Conservation (phyloP, 805 yeast genomes). For the Saturnispora besseyi region DNA sequence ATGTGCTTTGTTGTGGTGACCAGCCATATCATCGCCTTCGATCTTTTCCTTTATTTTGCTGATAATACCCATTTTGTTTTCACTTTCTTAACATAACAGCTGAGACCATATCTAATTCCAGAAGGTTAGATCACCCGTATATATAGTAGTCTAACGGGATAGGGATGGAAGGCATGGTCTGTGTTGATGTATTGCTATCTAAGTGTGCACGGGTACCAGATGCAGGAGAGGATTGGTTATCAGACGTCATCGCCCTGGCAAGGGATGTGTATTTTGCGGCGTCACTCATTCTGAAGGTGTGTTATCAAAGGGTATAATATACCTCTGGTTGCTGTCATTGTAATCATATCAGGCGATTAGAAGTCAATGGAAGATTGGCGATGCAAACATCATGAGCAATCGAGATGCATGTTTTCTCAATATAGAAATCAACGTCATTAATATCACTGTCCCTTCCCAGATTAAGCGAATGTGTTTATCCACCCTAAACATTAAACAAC, state of each 20-base stretch:
- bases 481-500: not conserved
- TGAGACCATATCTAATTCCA: too few species aligned
- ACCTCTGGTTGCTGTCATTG: not conserved
- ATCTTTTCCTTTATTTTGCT: conserved; percentile 7
- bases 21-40: not conserved
- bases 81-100: too few species aligned
- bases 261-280: too few species aligned
- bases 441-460: not conserved
- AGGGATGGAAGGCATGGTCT: too few species aligned
- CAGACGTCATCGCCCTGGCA: too few species aligned
- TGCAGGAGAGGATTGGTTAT: too few species aligned
- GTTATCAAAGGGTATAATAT: too few species aligned
- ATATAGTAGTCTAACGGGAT: too few species aligned
- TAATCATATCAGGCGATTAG: not conserved
- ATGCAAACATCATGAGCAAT: not conserved
- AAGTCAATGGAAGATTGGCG: not conserved
- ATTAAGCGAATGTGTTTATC: not conserved
- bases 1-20: not conserved
- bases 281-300: too few species aligned
- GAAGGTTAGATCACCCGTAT: too few species aligned
- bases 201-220: too few species aligned
- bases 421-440: not conserved
- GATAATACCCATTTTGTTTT: conserved; percentile 8
- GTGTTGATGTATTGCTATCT: too few species aligned
- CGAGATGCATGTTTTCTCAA: not conserved